Evolutionary conservation across 257 asterid genomes (phyloP), one percentile per base, ranked within the genome.

Genomic region (Vinca minor): DNA sequence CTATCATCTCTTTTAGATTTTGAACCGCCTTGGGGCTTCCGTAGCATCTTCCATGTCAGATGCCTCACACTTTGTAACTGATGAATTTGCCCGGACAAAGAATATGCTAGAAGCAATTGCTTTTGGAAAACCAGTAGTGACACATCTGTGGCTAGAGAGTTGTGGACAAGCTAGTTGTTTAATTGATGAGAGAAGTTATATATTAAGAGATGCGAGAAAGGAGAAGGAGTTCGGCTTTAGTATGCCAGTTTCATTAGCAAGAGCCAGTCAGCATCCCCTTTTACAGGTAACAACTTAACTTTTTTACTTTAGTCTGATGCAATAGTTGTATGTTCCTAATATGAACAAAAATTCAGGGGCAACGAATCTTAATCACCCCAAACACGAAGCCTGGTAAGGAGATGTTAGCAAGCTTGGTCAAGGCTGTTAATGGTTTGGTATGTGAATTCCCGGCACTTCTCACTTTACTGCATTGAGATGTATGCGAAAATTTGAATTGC

Each of bases 91-190:
- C 55, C 95, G 98, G 60, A 92, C 98, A 15, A 80, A 88, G 77
- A 92, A 89, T 73, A 87, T 92, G 95, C 76, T 92, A 65, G 98
- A 92, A 82, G 96, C 96, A 65, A 92, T 92, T 85, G 95, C 98
- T 65, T 76, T 38, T 46, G 96, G 96, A 45, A 92, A 89, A 76
- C 88, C 98, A 38, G 91, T 89, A 74, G 95, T 92, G 65, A 87
- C 96, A 52, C 89, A 76, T 68, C 73, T 80, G 53, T 92, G 98
- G 98, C 87, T 92, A 47, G 88, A 92, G 70, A 78, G 94, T 67
- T 92, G 96, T 81, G 98, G 82, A 64, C 88, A 82, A 78, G 94
- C 96, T 28, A 77, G 76, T 64, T 85, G 91, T 73, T 85, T 81
- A 66, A 83, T 89, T 68, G 95, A 92, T 28, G 98, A 89, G 83